Base-by-base conservation (phyloP, 2,329 filamentous ascomycete genomes). In the Exserohilum turcica region DNA sequence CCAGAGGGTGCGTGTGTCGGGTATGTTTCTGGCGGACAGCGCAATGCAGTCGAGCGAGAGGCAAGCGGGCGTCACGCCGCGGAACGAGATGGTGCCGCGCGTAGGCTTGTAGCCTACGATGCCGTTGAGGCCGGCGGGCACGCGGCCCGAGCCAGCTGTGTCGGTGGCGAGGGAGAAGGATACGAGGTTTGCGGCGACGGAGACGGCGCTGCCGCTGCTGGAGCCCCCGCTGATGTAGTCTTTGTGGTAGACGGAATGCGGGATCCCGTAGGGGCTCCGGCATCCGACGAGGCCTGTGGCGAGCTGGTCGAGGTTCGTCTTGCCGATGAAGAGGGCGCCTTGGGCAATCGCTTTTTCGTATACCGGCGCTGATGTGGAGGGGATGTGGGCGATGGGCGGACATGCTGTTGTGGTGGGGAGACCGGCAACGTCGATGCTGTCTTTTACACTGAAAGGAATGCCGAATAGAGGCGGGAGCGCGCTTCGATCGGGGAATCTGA, bases 271-370 rank as follows among this genome's bases (percentile, higher is more conserved):
- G 0, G 84, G 82, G 1, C 82, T 84, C 21, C 84, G 79, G 40
- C 80, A 83, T 13, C 84, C 85, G 10, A 80, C 82, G 2, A 87
- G 75, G 0, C 85, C 85, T 0, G 84, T 86, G 2, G 84, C 84
- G 3, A 87, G 76, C 66, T 87, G 84, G 63, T 87, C 85, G 48
- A 87, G 77, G 56, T 86, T 86, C 0, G 80, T 77, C 64, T 86
- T 87, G 29, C 82, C 84, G 3, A 87, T 74, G 42, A 86, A 81
- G 5, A 86, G 74, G 1, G 81, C 84, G 2, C 84, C 84, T 5
- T 81, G 79, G 2, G 70, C 61, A 12, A 78, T 76, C 9, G 86
- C 66, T 4, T 78, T 81, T 1, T 73, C 66, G 6, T 86, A 81
- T 0, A 82, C 76, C 0, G 79, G 75, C 0, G 82, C 80, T 58